These are phyloP conservation scores for Globisporangium echinulatum DNA, from an alignment of 352 stramenopile genomes.

Conservation along the genomic window DNA sequence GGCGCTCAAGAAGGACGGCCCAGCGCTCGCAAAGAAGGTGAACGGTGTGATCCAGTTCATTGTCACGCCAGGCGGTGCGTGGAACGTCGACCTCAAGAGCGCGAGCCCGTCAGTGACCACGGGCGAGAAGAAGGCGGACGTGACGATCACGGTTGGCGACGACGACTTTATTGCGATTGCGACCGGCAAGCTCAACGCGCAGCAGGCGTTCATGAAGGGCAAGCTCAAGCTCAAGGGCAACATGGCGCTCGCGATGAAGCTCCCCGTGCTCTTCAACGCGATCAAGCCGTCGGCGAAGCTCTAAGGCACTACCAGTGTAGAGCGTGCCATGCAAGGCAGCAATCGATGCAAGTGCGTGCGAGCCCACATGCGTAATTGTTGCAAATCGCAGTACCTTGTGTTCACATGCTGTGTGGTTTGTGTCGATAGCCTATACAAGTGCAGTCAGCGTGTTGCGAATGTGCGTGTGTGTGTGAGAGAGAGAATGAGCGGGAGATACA, in stretches of 20 bases:
- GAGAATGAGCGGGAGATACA: no score
- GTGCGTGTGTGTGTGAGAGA: no score
- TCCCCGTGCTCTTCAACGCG: slow-evolving; percentile 89
- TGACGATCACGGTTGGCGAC: slow-evolving; percentile 69
- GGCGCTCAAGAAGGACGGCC: slow-evolving; percentile 48
- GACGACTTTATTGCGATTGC: slow-evolving; percentile 79
- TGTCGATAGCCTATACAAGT: no score
- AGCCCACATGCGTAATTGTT: no score
- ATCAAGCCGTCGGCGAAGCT: slow-evolving; percentile 80
- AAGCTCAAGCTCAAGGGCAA: slow-evolving; percentile 95
- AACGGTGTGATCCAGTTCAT: slow-evolving; percentile 79
- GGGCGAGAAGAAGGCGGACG: slow-evolving; percentile 65
- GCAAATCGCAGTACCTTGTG: no score
- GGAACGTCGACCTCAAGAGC: slow-evolving; percentile 79
- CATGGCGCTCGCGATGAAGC: slow-evolving; percentile 93
- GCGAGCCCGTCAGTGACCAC: slow-evolving; percentile 41
- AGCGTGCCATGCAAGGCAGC: not conserved
- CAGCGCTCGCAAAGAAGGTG: slow-evolving; percentile 63
- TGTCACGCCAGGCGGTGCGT: slow-evolving; percentile 64
- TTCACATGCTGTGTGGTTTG: no score
- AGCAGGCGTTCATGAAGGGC: slow-evolving; percentile 94
- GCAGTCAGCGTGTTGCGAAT: no score
- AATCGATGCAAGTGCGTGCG: not conserved
- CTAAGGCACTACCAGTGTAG: slow-evolving; percentile 17
- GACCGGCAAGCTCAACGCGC: slow-evolving; percentile 86